Percentiles rank a stretch among this genome's conserved stretches.
phyloP scores from a whole-genome alignment of 2,329 filamentous ascomycete species.

The Ophiocordyceps camponoti-floridani region DNA sequence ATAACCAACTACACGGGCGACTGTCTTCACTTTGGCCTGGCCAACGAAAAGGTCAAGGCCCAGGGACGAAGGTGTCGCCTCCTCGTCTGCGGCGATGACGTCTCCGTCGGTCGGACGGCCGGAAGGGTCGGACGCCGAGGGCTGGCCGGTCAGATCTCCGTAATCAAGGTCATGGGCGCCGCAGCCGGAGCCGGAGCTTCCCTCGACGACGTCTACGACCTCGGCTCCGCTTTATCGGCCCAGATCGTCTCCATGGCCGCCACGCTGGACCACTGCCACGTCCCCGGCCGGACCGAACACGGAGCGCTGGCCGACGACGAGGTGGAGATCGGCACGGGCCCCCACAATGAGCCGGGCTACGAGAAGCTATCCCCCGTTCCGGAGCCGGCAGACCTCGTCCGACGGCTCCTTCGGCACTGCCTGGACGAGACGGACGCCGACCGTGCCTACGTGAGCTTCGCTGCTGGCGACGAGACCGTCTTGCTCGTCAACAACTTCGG shows the following conservation, averaged over 20 bases:
- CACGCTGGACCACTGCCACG: constrained; percentile 42
- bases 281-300: constrained; percentile 31
- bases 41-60: constrained; percentile 37
- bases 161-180: constrained; percentile 38
- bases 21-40: constrained; percentile 42
- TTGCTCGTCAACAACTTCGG: constrained; percentile 42
- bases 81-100: constrained; percentile 46
- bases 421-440: constrained; percentile 37
- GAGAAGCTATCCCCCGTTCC: constrained; percentile 34
- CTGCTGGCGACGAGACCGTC: constrained; percentile 26
- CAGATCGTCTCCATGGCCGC: constrained; percentile 39
- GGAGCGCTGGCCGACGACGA: constrained; percentile 29
- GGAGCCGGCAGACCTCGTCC: constrained; percentile 28
- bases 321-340: constrained; percentile 47
- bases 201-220: constrained; percentile 29
- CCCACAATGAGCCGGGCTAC: constrained; percentile 48
- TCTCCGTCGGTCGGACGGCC: constrained; percentile 40
- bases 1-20: constrained; percentile 50
- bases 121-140: constrained; percentile 43
- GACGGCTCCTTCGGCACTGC: constrained; percentile 39
- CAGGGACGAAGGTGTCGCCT: constrained; percentile 34
- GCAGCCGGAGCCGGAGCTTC: constrained; percentile 27
- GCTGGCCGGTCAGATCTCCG: constrained; percentile 40
- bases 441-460: constrained; percentile 30
- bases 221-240: constrained; percentile 28